Conservation (phyloP, 345 rosid genomes). For the Physaria fendleri region DNA sequence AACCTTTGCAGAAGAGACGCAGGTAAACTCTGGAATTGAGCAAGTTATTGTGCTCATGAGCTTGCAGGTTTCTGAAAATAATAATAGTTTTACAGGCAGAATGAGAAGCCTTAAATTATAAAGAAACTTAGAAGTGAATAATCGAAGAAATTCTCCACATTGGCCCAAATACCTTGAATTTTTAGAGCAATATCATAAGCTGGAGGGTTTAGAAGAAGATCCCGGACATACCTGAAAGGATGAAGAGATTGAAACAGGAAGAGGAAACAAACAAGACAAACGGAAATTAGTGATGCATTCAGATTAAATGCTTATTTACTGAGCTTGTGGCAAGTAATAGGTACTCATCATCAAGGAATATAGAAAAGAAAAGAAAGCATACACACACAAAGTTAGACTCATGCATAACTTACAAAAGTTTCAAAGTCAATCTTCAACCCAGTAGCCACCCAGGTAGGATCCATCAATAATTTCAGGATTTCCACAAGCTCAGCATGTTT, state of each 20-base stretch:
- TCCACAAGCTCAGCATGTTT: slow-evolving; percentile 51
- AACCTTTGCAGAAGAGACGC: slow-evolving; percentile 88
- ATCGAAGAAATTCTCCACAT: background rate
- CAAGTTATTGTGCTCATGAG: slow-evolving; percentile 72
- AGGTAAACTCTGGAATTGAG: slow-evolving; percentile 88
- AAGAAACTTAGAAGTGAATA: background rate
- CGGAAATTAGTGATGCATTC: background rate
- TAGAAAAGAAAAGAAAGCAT: background rate
- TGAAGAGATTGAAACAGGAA: background rate
- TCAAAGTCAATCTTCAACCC: slow-evolving; percentile 86
- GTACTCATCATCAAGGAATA: background rate
- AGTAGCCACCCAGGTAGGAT: slow-evolving; percentile 90
- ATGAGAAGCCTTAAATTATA: background rate
- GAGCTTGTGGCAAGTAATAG: background rate
- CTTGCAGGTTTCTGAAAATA: slow-evolving; percentile 70
- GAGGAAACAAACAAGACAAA: background rate
- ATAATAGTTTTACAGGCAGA: background rate
- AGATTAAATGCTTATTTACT: background rate
- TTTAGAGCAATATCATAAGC: slow-evolving; percentile 75
- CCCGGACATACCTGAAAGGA: slow-evolving; percentile 66
- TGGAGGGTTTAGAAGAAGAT: slow-evolving; percentile 96
- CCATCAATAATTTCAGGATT: slow-evolving; percentile 73
- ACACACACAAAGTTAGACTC: background rate
- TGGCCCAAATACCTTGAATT: slow-evolving; percentile 60
- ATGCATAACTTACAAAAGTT: slow-evolving; percentile 45